Conservation (phyloP, 2,329 filamentous ascomycete species). For the Neofusicoccum ribis region DNA sequence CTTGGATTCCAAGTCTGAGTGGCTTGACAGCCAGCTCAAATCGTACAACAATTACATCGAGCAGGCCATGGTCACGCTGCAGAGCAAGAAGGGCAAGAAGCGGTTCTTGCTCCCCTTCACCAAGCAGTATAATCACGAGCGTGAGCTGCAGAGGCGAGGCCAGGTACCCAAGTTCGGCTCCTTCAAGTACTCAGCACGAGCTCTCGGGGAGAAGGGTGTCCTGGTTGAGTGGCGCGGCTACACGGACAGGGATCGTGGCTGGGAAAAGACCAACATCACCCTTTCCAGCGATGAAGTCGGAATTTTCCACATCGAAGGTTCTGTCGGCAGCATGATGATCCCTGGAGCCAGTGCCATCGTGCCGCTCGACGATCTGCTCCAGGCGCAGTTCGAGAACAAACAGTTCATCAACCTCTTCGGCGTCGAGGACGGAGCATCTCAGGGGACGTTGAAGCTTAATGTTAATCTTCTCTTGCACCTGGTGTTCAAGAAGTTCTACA, state of each 20-base stretch:
- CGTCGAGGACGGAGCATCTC: constrained; percentile 20
- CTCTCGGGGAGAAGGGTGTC: constrained; percentile 89
- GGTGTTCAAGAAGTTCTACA: constrained; percentile 98
- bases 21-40: constrained; percentile 92
- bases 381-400: constrained; percentile 95
- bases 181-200: constrained; percentile 92
- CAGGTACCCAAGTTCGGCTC: constrained; percentile 96
- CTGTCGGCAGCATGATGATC: constrained; percentile 89
- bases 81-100: constrained; percentile 96
- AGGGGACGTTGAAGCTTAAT: constrained; percentile 71
- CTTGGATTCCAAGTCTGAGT: constrained; percentile 82
- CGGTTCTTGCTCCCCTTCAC: constrained; percentile 94
- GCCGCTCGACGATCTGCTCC: constrained; percentile 87
- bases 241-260: constrained; percentile 66
- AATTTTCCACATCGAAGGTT: constrained; percentile 89
- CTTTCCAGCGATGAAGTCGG: constrained; percentile 93
- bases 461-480: constrained; percentile 96
- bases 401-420: constrained; percentile 91
- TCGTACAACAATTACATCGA: constrained; percentile 99
- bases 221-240: constrained; percentile 89
- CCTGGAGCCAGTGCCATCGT: constrained; percentile 87
- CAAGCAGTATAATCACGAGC: constrained; percentile 97
- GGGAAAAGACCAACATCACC: constrained; percentile 90
- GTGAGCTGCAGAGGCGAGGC: constrained; percentile 87
- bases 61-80: constrained; percentile 93